These are phyloP conservation scores for Pseudoturritis turrita DNA, from an alignment of 345 rosid species.

Conservation along the genomic window DNA sequence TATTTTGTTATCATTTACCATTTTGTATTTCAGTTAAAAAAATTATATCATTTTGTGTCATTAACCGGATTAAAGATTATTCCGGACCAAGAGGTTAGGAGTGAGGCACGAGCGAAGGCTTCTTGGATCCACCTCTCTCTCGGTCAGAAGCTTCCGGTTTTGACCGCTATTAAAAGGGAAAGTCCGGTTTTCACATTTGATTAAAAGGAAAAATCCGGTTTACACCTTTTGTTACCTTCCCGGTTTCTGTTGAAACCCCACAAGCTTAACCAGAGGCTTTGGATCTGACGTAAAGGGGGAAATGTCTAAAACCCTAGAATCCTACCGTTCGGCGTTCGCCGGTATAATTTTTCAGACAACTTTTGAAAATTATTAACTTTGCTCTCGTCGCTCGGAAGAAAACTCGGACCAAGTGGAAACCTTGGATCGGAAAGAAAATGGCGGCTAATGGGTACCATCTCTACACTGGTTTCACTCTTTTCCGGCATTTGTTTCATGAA, in stretches of 20 bases:
- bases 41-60: too few species aligned
- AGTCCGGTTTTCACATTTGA: background rate
- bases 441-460: slow-evolving; percentile 18
- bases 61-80: too few species aligned
- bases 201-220: background rate
- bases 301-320: slow-evolving; percentile 11
- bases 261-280: background rate
- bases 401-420: background rate
- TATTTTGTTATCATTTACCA: too few species aligned
- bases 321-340: background rate
- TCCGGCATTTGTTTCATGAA: background rate
- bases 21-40: too few species aligned
- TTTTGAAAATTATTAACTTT: background rate
- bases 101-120: too few species aligned
- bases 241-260: background rate
- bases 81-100: too few species aligned
- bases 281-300: background rate
- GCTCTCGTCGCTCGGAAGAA: background rate
- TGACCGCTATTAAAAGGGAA: background rate
- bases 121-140: too few species aligned
- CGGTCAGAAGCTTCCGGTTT: background rate
- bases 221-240: background rate
- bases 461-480: background rate
- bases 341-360: background rate
- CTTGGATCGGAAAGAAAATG: slow-evolving; percentile 3